Evolutionary conservation across 2,329 filamentous ascomycete species (phyloP).

Genomic region (Ascochyta rabiei): DNA sequence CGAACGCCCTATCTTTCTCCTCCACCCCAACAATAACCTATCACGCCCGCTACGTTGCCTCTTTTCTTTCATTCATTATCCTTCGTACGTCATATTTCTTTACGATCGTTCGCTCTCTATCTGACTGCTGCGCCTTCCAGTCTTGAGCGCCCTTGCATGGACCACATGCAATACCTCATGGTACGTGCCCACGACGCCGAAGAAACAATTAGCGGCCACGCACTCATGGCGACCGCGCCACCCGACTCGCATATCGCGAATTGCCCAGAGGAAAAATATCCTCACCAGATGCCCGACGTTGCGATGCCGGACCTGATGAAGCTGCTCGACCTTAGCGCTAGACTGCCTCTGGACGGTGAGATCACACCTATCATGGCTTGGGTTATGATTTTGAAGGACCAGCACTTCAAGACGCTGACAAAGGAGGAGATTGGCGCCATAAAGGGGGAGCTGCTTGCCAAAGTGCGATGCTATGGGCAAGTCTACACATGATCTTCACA

Average conservation of each 20-base stretch:
- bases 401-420: conserved; percentile 67
- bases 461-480: conserved; percentile 92
- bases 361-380: conserved; percentile 97
- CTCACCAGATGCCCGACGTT: conserved; percentile 76
- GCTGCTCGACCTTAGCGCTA: conserved; percentile 81
- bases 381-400: conserved; percentile 71
- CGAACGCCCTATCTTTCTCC: conserved; percentile 64
- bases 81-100: conserved; percentile 35
- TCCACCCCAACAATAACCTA: conserved; percentile 48
- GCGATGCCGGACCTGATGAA: conserved; percentile 78
- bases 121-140: conserved; percentile 50
- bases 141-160: conserved; percentile 94
- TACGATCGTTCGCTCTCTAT: conserved; percentile 29
- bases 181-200: conserved; percentile 59
- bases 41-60: conserved; percentile 24
- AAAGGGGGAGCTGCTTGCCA: conserved; percentile 74
- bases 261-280: conserved; percentile 62
- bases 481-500: conserved; percentile 44
- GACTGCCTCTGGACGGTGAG: conserved; percentile 83
- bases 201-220: conserved; percentile 78
- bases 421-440: conserved; percentile 73
- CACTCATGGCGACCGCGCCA: conserved; percentile 90
- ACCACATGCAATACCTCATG: conserved; percentile 82
- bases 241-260: conserved; percentile 68
- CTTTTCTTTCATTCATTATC: conserved; percentile 22